Conservation (phyloP, 768 basidiomycete species). For the Omphalotus guepiniiformis region DNA sequence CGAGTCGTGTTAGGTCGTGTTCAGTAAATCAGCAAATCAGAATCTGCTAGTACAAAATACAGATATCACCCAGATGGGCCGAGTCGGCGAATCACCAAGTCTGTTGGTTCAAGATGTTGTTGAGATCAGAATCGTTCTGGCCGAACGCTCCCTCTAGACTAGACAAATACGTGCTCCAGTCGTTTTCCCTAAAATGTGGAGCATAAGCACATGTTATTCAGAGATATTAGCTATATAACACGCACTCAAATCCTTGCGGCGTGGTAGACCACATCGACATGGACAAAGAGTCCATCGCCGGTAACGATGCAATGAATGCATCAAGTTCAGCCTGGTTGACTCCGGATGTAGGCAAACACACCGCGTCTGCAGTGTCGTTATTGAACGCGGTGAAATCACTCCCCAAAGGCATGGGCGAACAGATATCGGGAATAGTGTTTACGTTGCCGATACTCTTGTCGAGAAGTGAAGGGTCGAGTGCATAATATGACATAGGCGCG, state of each 20-base stretch:
- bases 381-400: background rate
- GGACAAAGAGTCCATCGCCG: slow-evolving; percentile 42
- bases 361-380: background rate
- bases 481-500: too few relatives aligned
- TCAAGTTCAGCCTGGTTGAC: slow-evolving; percentile 9
- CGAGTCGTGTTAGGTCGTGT: too few relatives aligned
- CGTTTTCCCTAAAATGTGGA: slow-evolving; percentile 28
- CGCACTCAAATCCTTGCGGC: slow-evolving; percentile 58
- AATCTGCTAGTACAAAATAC: too few relatives aligned
- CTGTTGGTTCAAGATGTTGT: background rate
- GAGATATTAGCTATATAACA: slow-evolving; percentile 4
- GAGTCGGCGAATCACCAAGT: slow-evolving; percentile 4
- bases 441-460: background rate
- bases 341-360: background rate
- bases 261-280: slow-evolving; percentile 62
- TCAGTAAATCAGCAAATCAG: too few relatives aligned
- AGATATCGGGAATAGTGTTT: background rate
- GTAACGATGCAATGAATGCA: slow-evolving; percentile 18
- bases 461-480: background rate
- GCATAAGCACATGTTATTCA: background rate
- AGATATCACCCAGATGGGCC: too few relatives aligned
- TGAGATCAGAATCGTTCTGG: background rate
- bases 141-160: slow-evolving; percentile 26
- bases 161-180: slow-evolving; percentile 40
- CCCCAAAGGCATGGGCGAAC: background rate